Percentiles rank a stretch among this genome's conserved stretches.
These are phyloP conservation scores for Citrullus colocynthis DNA, from an alignment of 306 rosid species.

Conservation along the genomic window DNA sequence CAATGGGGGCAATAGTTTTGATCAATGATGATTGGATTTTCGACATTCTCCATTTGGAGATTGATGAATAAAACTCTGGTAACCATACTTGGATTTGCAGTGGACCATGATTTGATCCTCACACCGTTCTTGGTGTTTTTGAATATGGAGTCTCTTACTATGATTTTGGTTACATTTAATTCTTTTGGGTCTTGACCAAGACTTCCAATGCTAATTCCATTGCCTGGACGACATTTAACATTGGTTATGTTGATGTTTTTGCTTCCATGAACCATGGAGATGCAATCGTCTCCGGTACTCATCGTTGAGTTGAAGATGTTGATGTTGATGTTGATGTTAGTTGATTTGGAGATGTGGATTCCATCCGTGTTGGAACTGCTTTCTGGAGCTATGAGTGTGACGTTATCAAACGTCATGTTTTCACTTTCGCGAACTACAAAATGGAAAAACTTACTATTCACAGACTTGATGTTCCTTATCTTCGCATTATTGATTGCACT, in stretches of 20 bases:
- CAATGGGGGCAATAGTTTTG: slow-evolving; percentile 22
- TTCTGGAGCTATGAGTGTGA: slow-evolving; percentile 13
- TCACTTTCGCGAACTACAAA: slow-evolving; percentile 1
- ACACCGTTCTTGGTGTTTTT: slow-evolving; percentile 20
- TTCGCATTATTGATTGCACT: slow-evolving; percentile 5
- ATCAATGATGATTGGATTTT: slow-evolving; percentile 27
- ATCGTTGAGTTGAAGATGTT: slow-evolving; percentile 1
- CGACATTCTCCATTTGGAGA: slow-evolving; percentile 3
- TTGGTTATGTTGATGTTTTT: too few relatives aligned
- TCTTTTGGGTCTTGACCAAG: neutral
- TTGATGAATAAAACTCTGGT: slow-evolving; percentile 6
- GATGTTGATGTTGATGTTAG: neutral
- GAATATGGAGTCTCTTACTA: slow-evolving; percentile 3
- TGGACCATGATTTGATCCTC: slow-evolving; percentile 24
- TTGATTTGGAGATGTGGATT: slow-evolving; percentile 15
- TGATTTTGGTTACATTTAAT: neutral
- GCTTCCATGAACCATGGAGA: too few relatives aligned
- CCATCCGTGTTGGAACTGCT: slow-evolving; percentile 26
- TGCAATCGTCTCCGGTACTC: slow-evolving; percentile 24
- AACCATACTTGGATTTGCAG: slow-evolving; percentile 2
- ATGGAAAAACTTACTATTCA: slow-evolving; percentile 23
- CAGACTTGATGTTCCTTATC: neutral
- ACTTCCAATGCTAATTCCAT: slow-evolving; percentile 21
- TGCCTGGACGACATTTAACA: too few relatives aligned
- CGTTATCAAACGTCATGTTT: neutral